phyloP scores from a whole-genome alignment of 805 yeast species.

The Candida silvatica region DNA sequence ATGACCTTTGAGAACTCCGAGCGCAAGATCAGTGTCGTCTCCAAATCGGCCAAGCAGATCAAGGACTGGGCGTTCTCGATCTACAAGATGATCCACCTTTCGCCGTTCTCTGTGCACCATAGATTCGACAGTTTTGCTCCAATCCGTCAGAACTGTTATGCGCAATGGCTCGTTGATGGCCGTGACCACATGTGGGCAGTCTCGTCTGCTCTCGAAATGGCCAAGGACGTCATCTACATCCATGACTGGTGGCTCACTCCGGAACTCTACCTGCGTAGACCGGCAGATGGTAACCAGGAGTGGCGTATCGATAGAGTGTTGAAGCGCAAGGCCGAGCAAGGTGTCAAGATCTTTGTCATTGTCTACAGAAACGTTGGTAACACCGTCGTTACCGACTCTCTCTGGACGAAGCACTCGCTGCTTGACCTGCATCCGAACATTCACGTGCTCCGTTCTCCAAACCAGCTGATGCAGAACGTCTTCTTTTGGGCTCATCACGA shows the following conservation, averaged over 20 bases:
- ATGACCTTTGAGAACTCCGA: constrained; percentile 66
- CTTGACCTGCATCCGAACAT: constrained; percentile 79
- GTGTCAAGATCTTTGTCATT: constrained; percentile 88
- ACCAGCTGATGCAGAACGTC: constrained; percentile 86
- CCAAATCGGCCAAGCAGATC: constrained; percentile 56
- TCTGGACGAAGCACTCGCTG: constrained; percentile 90
- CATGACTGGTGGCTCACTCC: constrained; percentile 99
- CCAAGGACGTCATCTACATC: constrained; percentile 84
- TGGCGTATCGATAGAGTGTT: constrained; percentile 86
- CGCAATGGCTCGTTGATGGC: constrained; percentile 92
- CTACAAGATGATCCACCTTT: constrained; percentile 52
- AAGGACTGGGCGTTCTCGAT: constrained; percentile 72
- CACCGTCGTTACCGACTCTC: constrained; percentile 88
- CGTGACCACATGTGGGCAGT: constrained; percentile 97
- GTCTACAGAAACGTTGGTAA: constrained; percentile 91
- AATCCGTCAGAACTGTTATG: constrained; percentile 71
- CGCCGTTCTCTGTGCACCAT: constrained; percentile 66
- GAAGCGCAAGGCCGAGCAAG: constrained; percentile 86
- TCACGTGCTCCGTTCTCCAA: constrained; percentile 89
- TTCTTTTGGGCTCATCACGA: constrained; percentile 99
- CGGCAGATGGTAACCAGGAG: constrained; percentile 90
- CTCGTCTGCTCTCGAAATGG: constrained; percentile 86
- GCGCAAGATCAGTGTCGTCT: constrained; percentile 65
- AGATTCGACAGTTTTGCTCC: constrained; percentile 94
- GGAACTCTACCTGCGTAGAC: constrained; percentile 85